phyloP scores from a whole-genome alignment of 768 basidiomycete genomes.

The Amanita jacksonii region DNA sequence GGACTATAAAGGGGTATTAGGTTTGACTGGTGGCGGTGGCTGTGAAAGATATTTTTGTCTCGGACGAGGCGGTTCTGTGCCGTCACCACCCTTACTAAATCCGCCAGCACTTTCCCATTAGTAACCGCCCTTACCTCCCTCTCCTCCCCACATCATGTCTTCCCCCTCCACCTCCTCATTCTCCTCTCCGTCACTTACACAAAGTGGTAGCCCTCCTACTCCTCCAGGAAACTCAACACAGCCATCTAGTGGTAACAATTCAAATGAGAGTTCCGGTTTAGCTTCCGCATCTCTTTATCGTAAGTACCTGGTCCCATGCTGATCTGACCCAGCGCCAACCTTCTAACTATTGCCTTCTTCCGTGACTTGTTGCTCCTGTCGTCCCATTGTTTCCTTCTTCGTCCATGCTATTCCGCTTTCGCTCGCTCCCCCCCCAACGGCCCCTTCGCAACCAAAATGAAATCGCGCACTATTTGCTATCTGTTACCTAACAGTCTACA shows the following conservation, averaged over 20 bases:
- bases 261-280: conserved; percentile 10
- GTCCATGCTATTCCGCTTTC: background rate
- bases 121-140: background rate
- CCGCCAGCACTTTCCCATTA: background rate
- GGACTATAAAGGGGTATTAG: too few species aligned
- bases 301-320: conserved; percentile 13
- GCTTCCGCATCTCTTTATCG: conserved; percentile 25
- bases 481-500: conserved; percentile 26
- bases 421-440: background rate
- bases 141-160: conserved; percentile 5
- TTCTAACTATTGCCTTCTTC: conserved; percentile 1
- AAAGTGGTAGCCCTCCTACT: conserved; percentile 3
- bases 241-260: background rate
- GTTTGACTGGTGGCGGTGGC: conserved; percentile 2
- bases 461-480: conserved; percentile 1
- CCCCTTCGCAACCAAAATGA: background rate
- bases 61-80: background rate
- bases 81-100: background rate
- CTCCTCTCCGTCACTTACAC: background rate
- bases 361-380: background rate
- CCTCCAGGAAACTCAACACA: background rate
- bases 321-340: background rate
- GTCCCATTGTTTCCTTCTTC: too few species aligned
- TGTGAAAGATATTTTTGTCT: conserved; percentile 6
- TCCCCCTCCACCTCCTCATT: conserved; percentile 6